phyloP scores from a whole-genome alignment of 73 alveolate species.

The Paramecium sonneborni region DNA sequence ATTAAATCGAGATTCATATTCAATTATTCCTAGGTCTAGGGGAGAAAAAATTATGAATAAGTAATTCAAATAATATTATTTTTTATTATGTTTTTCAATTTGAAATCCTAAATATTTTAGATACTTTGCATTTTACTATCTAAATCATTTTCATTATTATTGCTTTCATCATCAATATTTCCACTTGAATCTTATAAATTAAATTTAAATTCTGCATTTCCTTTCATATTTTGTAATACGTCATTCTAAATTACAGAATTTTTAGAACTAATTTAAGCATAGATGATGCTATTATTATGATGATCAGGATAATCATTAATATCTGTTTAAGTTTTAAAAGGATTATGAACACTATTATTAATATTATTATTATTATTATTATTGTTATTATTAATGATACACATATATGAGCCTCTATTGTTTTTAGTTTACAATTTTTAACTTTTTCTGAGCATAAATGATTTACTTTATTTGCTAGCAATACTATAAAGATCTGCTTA shows the following conservation, averaged over 20 bases:
- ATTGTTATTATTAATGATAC: slow-evolving; percentile 5
- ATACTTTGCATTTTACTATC: neutral
- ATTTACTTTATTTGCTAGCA: neutral
- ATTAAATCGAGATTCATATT: neutral
- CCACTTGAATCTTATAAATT: slow-evolving; percentile 8
- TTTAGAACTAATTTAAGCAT: slow-evolving; percentile 1
- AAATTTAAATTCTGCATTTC: neutral
- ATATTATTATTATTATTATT: neutral
- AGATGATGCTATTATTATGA: slow-evolving; percentile 4
- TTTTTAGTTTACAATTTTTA: neutral
- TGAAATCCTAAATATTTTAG: neutral
- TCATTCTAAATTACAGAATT: neutral
- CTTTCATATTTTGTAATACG: neutral
- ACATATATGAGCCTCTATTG: neutral
- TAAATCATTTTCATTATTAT: neutral
- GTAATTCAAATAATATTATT: neutral
- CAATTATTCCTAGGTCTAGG: neutral
- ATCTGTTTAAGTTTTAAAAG: neutral
- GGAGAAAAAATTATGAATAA: neutral
- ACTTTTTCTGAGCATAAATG: neutral
- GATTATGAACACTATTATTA: neutral
- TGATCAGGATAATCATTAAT: neutral
- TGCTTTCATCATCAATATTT: neutral
- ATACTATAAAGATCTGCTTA: neutral
- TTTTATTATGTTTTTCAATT: neutral